Base-by-base conservation (phyloP, 331 rosid genomes). In the Dryas integrifolia region DNA sequence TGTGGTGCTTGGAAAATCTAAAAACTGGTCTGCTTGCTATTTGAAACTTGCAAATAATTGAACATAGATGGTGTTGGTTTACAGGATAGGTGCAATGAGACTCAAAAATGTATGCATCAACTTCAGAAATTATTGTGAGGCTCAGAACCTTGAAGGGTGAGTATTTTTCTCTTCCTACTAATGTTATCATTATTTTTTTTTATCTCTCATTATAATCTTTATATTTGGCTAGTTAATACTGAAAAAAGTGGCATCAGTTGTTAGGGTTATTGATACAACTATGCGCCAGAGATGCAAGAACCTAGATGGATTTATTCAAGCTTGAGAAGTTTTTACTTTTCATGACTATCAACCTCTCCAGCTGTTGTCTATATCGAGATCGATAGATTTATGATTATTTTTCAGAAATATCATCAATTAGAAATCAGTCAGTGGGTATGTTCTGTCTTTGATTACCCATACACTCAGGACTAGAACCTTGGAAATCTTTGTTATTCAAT, bases 1-100 rank as follows among this genome's bases (percentile, higher is more conserved):
- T 7, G 44, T 58, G 67, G 24, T 48, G 55, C 41, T 40, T 4
- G 16, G 16, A 58, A 58, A 53, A 7, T 11, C 7, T 15, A 18
- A 38, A 40, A 49, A 21, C n/a, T 10, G 78, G 48, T 38, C 30
- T 58, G 56, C 51, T 66, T 59, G 45, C 46, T 56, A 21, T 18
- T 35, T 15, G 3, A 48, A 38, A 30, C 16, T 67, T 30, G 58
- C 30, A 49, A n/a, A 49, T 50, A 50, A 50, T 68, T 77, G 46
- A 58, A 38, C 8, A 18, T 73, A 11, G 38, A 3, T 55, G 79
- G 4, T 61, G 46, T 69, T 78, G 65, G 58, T 58, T 18, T 43
- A 72, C 89, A 90, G 94, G 85, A 77, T 93, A 55, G 96, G 98
- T 0, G 98, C 98, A 56, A 79, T 70, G 14, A 87, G 90, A 67